Conservation (phyloP, 768 basidiomycete genomes). For the Hortiboletus campestris region DNA sequence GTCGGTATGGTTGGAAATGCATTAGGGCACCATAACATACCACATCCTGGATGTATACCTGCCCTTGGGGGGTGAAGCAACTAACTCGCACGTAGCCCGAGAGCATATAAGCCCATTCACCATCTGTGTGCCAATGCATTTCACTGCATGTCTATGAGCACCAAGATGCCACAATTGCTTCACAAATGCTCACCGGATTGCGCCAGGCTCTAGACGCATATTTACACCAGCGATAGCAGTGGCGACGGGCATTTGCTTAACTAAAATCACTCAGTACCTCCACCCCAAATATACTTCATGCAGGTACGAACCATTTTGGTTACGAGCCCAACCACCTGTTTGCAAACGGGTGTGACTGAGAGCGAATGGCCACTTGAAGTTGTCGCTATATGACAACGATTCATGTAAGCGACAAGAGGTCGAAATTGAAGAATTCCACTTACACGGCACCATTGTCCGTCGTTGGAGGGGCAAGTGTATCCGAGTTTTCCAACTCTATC, state of each 20-base stretch:
- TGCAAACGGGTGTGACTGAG: constrained; percentile 59
- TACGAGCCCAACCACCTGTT: constrained; percentile 65
- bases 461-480: constrained; percentile 56
- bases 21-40: constrained; percentile 34
- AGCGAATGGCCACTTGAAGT: constrained; percentile 65
- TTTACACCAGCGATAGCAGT: constrained; percentile 39
- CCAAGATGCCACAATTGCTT: not conserved
- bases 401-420: not conserved
- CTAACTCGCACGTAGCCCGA: constrained; percentile 48
- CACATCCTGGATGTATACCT: constrained; percentile 52
- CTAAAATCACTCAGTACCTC: constrained; percentile 21
- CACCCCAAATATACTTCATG: not conserved
- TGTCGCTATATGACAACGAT: constrained; percentile 26
- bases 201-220: constrained; percentile 42
- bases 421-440: constrained; percentile 7
- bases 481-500: constrained; percentile 55
- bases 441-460: constrained; percentile 58
- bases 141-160: constrained; percentile 30
- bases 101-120: constrained; percentile 55
- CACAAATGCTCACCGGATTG: constrained; percentile 34
- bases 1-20: constrained; percentile 15
- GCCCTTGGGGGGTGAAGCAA: constrained; percentile 51
- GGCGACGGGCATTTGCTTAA: constrained; percentile 40
- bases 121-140: constrained; percentile 44
- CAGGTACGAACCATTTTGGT: constrained; percentile 49